These are phyloP conservation scores for Prunus dulcis DNA, from an alignment of 306 rosid genomes.

Conservation along the genomic window DNA sequence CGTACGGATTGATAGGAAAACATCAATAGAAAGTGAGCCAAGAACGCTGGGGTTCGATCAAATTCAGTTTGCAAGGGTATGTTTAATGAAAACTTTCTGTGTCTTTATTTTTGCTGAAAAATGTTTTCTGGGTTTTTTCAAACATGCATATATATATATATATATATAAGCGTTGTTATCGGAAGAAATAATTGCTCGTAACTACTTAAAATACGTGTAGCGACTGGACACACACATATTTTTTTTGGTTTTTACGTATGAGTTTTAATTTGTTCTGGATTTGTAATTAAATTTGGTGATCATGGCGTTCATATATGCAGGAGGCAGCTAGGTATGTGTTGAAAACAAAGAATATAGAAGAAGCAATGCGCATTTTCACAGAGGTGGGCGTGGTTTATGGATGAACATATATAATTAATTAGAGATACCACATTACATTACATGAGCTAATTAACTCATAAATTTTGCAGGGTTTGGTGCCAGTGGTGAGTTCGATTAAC, in stretches of 20 bases:
- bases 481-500: conserved; percentile 38
- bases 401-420: neutral
- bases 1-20: conserved; percentile 37
- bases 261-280: neutral
- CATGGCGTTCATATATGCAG: conserved; percentile 18
- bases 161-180: too few relatives aligned
- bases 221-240: too few relatives aligned
- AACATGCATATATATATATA: neutral
- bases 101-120: too few relatives aligned
- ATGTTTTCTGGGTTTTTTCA: neutral
- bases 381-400: conserved; percentile 31
- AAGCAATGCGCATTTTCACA: conserved; percentile 60
- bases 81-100: neutral
- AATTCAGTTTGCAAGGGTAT: conserved; percentile 57
- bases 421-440: neutral
- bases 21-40: conserved; percentile 73
- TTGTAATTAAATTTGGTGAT: neutral
- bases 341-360: conserved; percentile 49
- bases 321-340: conserved; percentile 48
- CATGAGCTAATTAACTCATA: neutral
- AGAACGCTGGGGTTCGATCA: conserved; percentile 48
- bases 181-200: too few relatives aligned
- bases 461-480: conserved; percentile 51
- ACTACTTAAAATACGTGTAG: too few relatives aligned
- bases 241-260: neutral